Evolutionary conservation across 2,329 filamentous ascomycete species (phyloP), one percentile per base, ranked within the genome.

Genomic region (Ophiostoma sp.): DNA sequence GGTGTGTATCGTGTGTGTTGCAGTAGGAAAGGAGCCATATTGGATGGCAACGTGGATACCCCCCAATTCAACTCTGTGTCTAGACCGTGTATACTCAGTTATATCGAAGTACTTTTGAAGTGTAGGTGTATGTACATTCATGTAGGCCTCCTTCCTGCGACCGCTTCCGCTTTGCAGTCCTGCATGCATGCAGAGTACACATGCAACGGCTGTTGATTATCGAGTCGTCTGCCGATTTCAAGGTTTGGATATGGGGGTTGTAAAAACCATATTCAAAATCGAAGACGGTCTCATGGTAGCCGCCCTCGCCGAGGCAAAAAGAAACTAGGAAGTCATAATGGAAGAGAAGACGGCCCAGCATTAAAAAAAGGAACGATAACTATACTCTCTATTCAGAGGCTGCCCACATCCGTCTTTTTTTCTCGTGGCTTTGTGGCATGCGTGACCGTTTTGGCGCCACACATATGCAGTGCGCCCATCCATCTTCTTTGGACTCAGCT

Each of bases 131-230:
- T 12, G 27, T 7, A 63, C n/a, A 9, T 42, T n/a, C 14, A 42
- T 14, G 58, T n/a, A 11, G 60, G 60, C 40, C 60, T 18, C 38
- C 27, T 63, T 63, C 60, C 60, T 63, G 60, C 60, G 60, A 63
- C 60, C 60, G 38, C 38, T 63, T 63, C 40, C 60, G 60, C 40
- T 27, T 27, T 44, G 60, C 55, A 40, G 12, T 36, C 41, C 36
- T 60, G 55, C 55, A 62, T 63, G 27, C 14, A 5, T 40, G 27
- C n/a, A 42, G 38, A 41, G 11, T 44, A 12, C 45, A 63, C 38
- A 63, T 63, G 60, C 60, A 63, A 27, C 49, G 49, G 49, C 49
- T 55, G 49, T 55, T 55, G 47, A 27, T 2, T 52, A 55, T 18
- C 49, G 27, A 27, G 12, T 16, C 49, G 49, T 11, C 49, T 8